A percentile compares a stretch with the other conserved stretches of the same genome.
phyloP scores from a whole-genome alignment of 371 early-diverging fungal species.

The Rhizomucor miehei region DNA sequence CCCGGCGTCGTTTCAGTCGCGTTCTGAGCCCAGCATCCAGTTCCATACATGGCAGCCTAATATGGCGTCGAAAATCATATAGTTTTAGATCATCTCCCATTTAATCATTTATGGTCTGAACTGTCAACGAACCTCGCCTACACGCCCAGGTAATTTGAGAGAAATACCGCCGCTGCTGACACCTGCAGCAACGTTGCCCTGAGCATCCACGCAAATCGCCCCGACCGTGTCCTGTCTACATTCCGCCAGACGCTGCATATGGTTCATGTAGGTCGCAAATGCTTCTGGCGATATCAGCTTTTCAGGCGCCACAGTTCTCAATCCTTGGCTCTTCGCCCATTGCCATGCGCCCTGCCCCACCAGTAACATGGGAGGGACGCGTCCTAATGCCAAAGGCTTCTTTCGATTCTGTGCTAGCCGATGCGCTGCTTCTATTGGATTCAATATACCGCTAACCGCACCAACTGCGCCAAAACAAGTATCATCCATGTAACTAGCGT shows the following conservation, averaged over 20 bases:
- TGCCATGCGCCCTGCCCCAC: constrained; percentile 61
- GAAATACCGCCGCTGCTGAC: constrained; percentile 90
- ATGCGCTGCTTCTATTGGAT: constrained; percentile 66
- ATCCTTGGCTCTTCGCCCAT: constrained; percentile 45
- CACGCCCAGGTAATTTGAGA: constrained; percentile 76
- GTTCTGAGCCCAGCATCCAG: constrained; percentile 72
- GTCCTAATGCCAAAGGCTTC: constrained; percentile 52
- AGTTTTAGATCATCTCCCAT: not conserved
- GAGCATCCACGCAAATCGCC: constrained; percentile 70
- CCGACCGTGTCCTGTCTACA: constrained; percentile 82
- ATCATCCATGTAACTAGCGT: constrained; percentile 80
- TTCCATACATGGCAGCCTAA: constrained; percentile 71
- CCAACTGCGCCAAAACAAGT: constrained; percentile 79
- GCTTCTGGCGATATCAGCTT: constrained; percentile 19
- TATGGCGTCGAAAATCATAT: not conserved
- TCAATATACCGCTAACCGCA: constrained; percentile 63
- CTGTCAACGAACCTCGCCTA: constrained; percentile 70
- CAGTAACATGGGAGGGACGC: constrained; percentile 76
- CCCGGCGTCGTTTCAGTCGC: constrained; percentile 19
- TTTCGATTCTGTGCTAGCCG: constrained; percentile 41
- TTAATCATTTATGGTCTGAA: not conserved
- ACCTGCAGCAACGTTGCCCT: constrained; percentile 70
- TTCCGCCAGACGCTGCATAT: constrained; percentile 17
- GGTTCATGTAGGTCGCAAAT: constrained; percentile 19
- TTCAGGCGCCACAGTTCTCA: constrained; percentile 20